Evolutionary conservation across 2,329 filamentous ascomycete species (phyloP).

Genomic region (Amylocarpus encephaloides): DNA sequence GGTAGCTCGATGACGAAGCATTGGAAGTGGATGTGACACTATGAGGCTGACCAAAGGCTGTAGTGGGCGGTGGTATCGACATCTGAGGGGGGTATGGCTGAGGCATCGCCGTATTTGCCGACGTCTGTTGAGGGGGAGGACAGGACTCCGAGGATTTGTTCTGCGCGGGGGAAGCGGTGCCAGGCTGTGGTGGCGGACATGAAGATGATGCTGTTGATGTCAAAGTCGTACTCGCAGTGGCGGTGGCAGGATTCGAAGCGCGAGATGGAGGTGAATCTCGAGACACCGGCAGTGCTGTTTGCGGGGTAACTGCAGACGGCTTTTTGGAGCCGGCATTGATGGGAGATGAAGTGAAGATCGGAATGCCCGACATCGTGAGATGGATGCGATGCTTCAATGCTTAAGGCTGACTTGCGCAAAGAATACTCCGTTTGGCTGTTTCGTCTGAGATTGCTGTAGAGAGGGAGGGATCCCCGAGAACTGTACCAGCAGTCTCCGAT

Average conservation of each 20-base stretch:
- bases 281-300: conserved; percentile 34
- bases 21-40: conserved; percentile 39
- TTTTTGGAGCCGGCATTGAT: conserved; percentile 46
- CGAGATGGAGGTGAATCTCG: conserved; percentile 20
- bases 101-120: conserved; percentile 26
- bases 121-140: conserved; percentile 33
- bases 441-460: neutral
- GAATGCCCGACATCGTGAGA: conserved; percentile 52
- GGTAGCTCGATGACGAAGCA: conserved; percentile 23
- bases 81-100: conserved; percentile 43
- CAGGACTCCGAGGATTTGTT: no score
- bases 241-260: conserved; percentile 19
- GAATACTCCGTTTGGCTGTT: no score
- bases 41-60: conserved; percentile 38
- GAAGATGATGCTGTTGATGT: conserved; percentile 29
- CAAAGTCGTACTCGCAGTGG: conserved; percentile 30
- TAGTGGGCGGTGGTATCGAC: conserved; percentile 43
- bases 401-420: no score
- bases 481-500: neutral
- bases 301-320: conserved; percentile 42
- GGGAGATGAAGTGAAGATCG: conserved; percentile 52
- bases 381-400: neutral
- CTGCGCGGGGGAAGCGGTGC: conserved; percentile 40
- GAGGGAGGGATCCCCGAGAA: neutral
- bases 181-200: conserved; percentile 41